These are phyloP conservation scores for Colletotrichum agaves DNA, from an alignment of 2,329 filamentous ascomycete species.

Conservation along the genomic window DNA sequence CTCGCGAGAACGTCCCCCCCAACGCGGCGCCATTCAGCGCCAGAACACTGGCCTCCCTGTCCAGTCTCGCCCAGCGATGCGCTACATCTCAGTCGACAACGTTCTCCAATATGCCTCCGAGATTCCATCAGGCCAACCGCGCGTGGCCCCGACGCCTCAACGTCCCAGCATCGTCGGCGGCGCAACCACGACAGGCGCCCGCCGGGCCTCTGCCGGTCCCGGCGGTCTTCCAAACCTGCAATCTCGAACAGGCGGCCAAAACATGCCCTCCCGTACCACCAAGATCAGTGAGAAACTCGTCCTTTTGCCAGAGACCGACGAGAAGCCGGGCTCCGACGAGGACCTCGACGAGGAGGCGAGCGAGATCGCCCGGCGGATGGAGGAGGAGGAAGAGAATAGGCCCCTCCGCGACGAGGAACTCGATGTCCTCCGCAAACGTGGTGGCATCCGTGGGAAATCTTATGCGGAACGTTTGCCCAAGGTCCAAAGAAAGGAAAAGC, in stretches of 20 bases:
- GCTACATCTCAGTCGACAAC: slow-evolving; percentile 91
- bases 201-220: slow-evolving; percentile 39
- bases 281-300: slow-evolving; percentile 99
- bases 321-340: slow-evolving; percentile 62
- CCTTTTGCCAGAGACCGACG: slow-evolving; percentile 83
- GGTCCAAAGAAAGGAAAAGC: slow-evolving; percentile 83
- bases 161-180: slow-evolving; percentile 58
- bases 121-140: slow-evolving; percentile 92
- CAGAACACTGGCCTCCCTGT: slow-evolving; percentile 46
- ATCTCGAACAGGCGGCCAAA: slow-evolving; percentile 62
- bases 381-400: slow-evolving; percentile 69
- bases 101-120: slow-evolving; percentile 94
- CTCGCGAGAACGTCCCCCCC: slow-evolving; percentile 49
- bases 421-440: slow-evolving; percentile 70
- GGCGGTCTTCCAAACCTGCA: slow-evolving; percentile 45
- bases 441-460: slow-evolving; percentile 78
- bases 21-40: slow-evolving; percentile 47
- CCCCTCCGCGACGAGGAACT: slow-evolving; percentile 76
- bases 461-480: slow-evolving; percentile 96
- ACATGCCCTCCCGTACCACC: slow-evolving; percentile 84
- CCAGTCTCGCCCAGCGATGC: slow-evolving; percentile 62
- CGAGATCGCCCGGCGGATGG: slow-evolving; percentile 49
- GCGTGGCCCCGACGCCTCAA: slow-evolving; percentile 70
- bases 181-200: slow-evolving; percentile 6
- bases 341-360: slow-evolving; percentile 61